Conservation (phyloP, 768 basidiomycete species). For the Leccinum olivaceopallidum region DNA sequence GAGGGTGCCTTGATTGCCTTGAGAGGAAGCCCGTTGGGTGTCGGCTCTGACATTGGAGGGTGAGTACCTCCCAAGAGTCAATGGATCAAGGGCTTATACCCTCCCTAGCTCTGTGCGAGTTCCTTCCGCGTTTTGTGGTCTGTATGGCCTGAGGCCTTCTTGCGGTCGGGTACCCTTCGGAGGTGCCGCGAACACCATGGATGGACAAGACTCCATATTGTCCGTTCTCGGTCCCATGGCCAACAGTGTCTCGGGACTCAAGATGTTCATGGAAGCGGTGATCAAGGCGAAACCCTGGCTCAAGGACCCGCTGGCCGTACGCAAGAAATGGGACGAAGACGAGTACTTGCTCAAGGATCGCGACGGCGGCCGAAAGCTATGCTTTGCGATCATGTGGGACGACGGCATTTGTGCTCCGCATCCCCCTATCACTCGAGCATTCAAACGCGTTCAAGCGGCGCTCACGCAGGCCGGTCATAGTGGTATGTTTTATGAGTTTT, state of each 20-base stretch:
- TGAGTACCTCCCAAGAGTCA: slow-evolving; percentile 27
- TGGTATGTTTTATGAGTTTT: slow-evolving; percentile 39
- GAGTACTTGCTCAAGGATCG: slow-evolving; percentile 61
- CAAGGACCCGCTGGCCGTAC: slow-evolving; percentile 57
- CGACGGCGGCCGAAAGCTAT: slow-evolving; percentile 47
- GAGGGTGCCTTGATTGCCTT: slow-evolving; percentile 72
- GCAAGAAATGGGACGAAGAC: slow-evolving; percentile 61
- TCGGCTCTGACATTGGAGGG: slow-evolving; percentile 85
- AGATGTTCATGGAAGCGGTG: slow-evolving; percentile 65
- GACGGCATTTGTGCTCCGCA: slow-evolving; percentile 59
- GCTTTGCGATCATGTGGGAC: slow-evolving; percentile 68
- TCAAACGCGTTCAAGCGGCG: slow-evolving; percentile 56
- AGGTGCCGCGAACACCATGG: slow-evolving; percentile 59
- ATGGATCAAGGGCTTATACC: not conserved
- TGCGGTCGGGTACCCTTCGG: slow-evolving; percentile 69
- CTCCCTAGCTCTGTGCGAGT: slow-evolving; percentile 63
- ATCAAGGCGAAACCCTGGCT: slow-evolving; percentile 63
- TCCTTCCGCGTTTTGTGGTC: slow-evolving; percentile 63
- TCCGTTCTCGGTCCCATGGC: slow-evolving; percentile 79
- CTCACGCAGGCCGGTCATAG: slow-evolving; percentile 62
- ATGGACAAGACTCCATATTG: slow-evolving; percentile 69
- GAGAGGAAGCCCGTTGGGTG: slow-evolving; percentile 52
- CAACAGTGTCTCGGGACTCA: slow-evolving; percentile 56
- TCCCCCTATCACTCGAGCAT: slow-evolving; percentile 62
- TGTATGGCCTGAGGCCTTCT: slow-evolving; percentile 73